Evolutionary conservation across 352 stramenopile species (phyloP).

Genomic region (Phytophthora syringae): DNA sequence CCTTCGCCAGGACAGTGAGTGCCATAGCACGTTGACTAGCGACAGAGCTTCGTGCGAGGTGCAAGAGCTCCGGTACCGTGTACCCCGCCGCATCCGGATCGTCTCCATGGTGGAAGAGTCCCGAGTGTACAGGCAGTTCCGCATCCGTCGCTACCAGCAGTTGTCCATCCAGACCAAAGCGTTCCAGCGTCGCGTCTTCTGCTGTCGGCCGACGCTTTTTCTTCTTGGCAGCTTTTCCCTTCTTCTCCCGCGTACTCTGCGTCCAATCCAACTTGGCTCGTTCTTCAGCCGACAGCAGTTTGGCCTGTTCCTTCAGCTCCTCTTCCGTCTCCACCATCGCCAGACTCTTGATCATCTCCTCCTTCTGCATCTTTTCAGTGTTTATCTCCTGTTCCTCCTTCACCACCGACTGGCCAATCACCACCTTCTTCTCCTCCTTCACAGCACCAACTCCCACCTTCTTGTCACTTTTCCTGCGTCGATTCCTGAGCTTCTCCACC

Average conservation of each 20-base stretch:
- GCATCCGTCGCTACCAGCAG: constrained; percentile 27
- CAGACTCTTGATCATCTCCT: constrained; percentile 48
- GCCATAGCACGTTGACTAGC: constrained; percentile 76
- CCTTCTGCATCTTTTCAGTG: constrained; percentile 15
- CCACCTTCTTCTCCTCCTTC: too few species aligned
- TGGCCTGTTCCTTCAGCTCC: constrained; percentile 51
- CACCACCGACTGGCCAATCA: constrained; percentile 25
- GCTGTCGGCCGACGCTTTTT: constrained; percentile 15
- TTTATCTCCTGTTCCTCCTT: constrained; percentile 5
- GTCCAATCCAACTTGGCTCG: constrained; percentile 85
- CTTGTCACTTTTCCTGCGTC: constrained; percentile 24
- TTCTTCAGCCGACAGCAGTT: constrained; percentile 66
- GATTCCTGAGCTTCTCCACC: constrained; percentile 69
- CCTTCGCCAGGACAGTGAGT: constrained; percentile 65
- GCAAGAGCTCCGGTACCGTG: constrained; percentile 74
- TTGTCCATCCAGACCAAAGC: constrained; percentile 75
- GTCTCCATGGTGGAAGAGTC: constrained; percentile 84
- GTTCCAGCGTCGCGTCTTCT: constrained; percentile 51
- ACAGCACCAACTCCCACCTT: too few species aligned
- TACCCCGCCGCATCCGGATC: constrained; percentile 76
- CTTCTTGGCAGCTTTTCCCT: constrained; percentile 16
- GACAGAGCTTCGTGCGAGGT: constrained; percentile 75
- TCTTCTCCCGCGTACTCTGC: constrained; percentile 24
- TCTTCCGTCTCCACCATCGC: constrained; percentile 69
- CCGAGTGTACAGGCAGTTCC: constrained; percentile 55